Conservation (phyloP, 495 filamentous ascomycete species). For the Apodospora peruviana region DNA sequence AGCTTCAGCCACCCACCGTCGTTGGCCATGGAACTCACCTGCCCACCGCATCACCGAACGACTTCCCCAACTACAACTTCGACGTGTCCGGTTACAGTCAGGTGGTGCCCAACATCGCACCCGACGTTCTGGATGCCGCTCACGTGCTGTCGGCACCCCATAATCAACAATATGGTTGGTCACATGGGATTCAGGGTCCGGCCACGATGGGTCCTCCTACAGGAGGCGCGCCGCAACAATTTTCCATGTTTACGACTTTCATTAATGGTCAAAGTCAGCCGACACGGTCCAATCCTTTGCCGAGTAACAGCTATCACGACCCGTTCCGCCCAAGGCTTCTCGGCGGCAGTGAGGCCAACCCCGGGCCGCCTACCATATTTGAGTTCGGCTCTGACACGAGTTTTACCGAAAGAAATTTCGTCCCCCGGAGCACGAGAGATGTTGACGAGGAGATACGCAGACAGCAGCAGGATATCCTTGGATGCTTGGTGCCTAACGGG, state of each 20-base stretch:
- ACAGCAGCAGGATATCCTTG: background rate
- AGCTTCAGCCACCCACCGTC: background rate
- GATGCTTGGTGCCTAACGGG: background rate
- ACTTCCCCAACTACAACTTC: background rate
- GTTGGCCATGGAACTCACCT: background rate
- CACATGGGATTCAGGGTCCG: background rate
- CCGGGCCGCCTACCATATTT: too few species aligned
- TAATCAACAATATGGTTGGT: background rate
- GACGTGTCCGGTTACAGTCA: too few species aligned
- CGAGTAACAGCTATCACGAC: too few species aligned
- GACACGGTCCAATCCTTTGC: too few species aligned
- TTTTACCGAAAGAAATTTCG: background rate
- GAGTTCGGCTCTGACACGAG: background rate
- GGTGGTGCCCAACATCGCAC: too few species aligned
- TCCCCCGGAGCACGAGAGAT: background rate
- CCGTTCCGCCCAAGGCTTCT: too few species aligned
- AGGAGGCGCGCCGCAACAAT: too few species aligned
- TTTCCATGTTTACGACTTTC: too few species aligned
- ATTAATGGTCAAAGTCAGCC: too few species aligned
- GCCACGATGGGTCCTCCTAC: background rate
- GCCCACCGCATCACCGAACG: conserved; percentile 7
- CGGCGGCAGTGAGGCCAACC: too few species aligned
- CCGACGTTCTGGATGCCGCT: conserved; percentile 44
- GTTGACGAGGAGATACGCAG: background rate
- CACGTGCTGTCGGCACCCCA: conserved; percentile 13